Base-by-base conservation (phyloP, 257 asterid genomes). In the Echites panduratus region DNA sequence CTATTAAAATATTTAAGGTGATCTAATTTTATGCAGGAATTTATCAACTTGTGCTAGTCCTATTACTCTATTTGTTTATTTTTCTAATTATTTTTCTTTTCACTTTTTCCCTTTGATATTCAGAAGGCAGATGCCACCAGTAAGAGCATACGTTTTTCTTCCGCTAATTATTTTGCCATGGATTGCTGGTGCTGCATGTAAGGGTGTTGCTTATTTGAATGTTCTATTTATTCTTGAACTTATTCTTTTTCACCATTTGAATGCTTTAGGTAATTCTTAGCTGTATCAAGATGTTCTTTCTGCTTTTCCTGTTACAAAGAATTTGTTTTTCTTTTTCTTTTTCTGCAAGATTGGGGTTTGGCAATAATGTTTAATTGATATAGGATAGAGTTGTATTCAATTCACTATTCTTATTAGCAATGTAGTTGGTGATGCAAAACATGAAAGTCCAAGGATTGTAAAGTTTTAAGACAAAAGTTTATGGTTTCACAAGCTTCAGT, bases 101-200 rank as follows among this genome's bases (percentile, higher is more conserved):
- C 8, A 20, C 48, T 0, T 9, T 38, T 64, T 64, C 22, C 74
- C 76, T 80, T 67, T 64, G 74, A 81, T 68, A 54, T 85, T 54
- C 95, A 91, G 97, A 96, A 88, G 96, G 83, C 91, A 87, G 59
- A 82, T 91, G 75, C 91, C 97, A 68, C 95, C 93, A 19, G 78
- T 91, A 66, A 87, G 91, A 65, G 85, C 97, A 44, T 80, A 80
- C 74, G 66, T 81, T 72, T 80, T 83, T 76, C 89, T 91, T 74
- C 86, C 95, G 14, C 68, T 89, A 73, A 81, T 86, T 74, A 84
- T 91, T 66, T 76, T 89, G 84, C 97, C 97, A 4, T 91, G 97
- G 97, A 80, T 86, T 76, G 80, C 81, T 57, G 77, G 83, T 73
- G 87, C 95, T 71, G 69, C 88, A 77, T 53, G 97, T 91, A 86